These are phyloP conservation scores for Backusella macrospora DNA, from an alignment of 192 early-diverging fungal species.

Conservation along the genomic window DNA sequence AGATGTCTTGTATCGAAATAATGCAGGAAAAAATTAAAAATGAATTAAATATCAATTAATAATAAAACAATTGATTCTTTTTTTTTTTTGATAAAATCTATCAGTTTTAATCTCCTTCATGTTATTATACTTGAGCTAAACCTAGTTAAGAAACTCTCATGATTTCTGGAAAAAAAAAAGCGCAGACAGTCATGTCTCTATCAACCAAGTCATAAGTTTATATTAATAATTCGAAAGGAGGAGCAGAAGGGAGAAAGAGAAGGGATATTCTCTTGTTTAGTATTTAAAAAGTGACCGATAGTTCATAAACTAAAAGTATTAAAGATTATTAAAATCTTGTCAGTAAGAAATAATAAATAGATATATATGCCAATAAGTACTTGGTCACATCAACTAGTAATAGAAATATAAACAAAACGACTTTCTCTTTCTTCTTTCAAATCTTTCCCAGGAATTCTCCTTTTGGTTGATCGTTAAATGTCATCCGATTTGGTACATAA, in stretches of 20 bases:
- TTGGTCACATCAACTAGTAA: not conserved
- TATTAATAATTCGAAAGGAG: too few species aligned
- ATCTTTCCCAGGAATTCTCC: not conserved
- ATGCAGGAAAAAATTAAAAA: constrained; percentile 23
- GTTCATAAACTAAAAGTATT: not conserved
- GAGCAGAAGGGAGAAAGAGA: too few species aligned
- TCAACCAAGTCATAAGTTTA: too few species aligned
- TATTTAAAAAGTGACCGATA: not conserved
- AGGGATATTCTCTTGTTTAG: not conserved
- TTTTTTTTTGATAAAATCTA: too few species aligned
- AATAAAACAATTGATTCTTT: not conserved
- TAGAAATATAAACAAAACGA: too few species aligned
- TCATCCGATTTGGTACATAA: not conserved
- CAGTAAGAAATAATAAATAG: not conserved
- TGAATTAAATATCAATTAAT: constrained; percentile 9
- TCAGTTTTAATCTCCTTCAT: too few species aligned
- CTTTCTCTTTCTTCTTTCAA: not conserved
- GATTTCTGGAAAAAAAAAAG: too few species aligned
- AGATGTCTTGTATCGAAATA: constrained; percentile 19
- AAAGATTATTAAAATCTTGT: not conserved
- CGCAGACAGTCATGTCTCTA: too few species aligned
- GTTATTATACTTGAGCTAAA: too few species aligned
- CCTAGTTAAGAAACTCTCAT: too few species aligned
- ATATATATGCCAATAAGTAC: not conserved
- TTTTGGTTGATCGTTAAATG: constrained; percentile 1